These are phyloP conservation scores for Jamesozyma jinghongensis DNA, from an alignment of 805 yeast species.

Conservation along the genomic window DNA sequence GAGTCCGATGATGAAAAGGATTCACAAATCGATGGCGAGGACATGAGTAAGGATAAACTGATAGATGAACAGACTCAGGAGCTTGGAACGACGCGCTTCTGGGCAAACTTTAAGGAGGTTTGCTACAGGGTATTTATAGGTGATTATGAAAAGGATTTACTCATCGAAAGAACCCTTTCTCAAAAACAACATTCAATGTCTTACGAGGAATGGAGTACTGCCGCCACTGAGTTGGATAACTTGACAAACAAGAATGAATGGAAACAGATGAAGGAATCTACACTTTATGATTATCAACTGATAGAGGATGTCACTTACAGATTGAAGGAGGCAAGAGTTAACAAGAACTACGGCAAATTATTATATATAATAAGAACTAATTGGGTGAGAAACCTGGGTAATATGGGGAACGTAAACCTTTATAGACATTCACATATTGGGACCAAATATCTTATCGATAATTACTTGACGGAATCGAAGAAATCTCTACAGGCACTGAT, in stretches of 20 bases:
- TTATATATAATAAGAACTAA: constrained; percentile 74
- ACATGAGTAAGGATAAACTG: not conserved
- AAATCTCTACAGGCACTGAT: constrained; percentile 27
- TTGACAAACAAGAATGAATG: constrained; percentile 58
- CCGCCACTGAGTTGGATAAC: constrained; percentile 54
- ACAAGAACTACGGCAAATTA: constrained; percentile 49
- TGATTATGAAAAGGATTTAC: constrained; percentile 29
- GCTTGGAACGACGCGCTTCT: not conserved
- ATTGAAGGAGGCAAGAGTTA: constrained; percentile 49
- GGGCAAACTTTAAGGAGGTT: constrained; percentile 8
- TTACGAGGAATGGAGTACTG: constrained; percentile 56
- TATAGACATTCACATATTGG: constrained; percentile 76
- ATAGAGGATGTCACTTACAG: constrained; percentile 45
- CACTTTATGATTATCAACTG: constrained; percentile 61
- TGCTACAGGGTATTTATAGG: constrained; percentile 11
- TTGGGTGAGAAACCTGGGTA: constrained; percentile 76
- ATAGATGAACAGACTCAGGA: constrained; percentile 2
- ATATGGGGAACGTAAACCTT: constrained; percentile 71
- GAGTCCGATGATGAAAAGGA: not conserved
- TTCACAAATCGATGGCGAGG: no score
- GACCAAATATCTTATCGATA: constrained; percentile 73
- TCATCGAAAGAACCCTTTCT: constrained; percentile 28
- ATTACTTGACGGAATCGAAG: constrained; percentile 70
- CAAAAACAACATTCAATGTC: constrained; percentile 41
- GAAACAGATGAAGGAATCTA: constrained; percentile 54